A percentile compares a stretch with the other conserved stretches of the same genome.
These are phyloP conservation scores for Mixia osmundae DNA, from an alignment of 1,284 basidiomycete species.

Conservation along the genomic window DNA sequence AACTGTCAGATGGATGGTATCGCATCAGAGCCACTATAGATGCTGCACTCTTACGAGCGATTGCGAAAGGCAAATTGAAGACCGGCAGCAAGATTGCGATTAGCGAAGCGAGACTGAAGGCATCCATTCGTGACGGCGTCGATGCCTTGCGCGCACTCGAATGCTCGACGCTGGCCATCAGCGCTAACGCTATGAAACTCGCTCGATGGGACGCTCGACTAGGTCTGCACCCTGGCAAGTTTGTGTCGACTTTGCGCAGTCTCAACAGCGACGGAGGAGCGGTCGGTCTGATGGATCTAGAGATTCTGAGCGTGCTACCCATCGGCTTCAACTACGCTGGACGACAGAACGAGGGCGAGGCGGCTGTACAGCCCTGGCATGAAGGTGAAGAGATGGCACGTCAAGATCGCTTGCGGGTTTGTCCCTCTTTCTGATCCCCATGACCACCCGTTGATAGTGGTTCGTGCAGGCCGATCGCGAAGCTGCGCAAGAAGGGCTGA, in stretches of 20 bases:
- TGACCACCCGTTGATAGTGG: too few species aligned
- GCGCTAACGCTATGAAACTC: conserved; percentile 63
- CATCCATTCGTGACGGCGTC: conserved; percentile 38
- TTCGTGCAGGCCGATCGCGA: too few species aligned
- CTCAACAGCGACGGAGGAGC: conserved; percentile 59
- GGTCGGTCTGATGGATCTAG: conserved; percentile 50
- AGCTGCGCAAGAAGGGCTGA: too few species aligned
- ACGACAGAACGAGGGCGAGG: conserved; percentile 32
- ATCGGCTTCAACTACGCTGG: conserved; percentile 23
- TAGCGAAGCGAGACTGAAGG: conserved; percentile 46
- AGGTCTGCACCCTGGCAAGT: conserved; percentile 40
- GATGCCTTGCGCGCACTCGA: conserved; percentile 64
- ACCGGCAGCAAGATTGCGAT: conserved; percentile 65
- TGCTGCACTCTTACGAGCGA: conserved; percentile 42
- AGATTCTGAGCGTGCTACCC: conserved; percentile 37
- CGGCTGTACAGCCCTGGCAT: conserved; percentile 41
- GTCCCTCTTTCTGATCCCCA: too few species aligned
- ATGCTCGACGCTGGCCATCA: conserved; percentile 37
- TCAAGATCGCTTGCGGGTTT: too few species aligned
- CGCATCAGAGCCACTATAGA: conserved; percentile 49
- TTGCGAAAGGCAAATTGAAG: conserved; percentile 37
- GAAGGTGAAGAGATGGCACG: conserved; percentile 41
- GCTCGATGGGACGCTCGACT: conserved; percentile 70
- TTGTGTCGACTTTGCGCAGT: conserved; percentile 50
- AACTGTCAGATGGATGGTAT: conserved; percentile 95